Base-by-base conservation (phyloP, 106 monocot species). In the Dendrobium chrysotoxum region DNA sequence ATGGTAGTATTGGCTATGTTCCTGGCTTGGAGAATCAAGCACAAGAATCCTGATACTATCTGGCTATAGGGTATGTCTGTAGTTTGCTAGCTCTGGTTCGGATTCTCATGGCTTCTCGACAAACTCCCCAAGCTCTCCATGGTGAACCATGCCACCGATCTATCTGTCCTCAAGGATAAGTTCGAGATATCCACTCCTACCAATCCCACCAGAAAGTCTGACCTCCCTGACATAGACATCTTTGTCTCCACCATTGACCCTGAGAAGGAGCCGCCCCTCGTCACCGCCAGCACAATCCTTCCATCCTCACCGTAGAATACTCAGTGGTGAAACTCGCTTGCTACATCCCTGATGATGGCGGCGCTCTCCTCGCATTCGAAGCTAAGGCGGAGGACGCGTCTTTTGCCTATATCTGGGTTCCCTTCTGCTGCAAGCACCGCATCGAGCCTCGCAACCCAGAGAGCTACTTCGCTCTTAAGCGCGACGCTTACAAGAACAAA, bases 51-150 rank as follows among this genome's bases (percentile, higher is more conserved):
- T 0, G 90, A 93, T 2, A 90, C 93, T 0, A 46, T 85, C 31
- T 89, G 93, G 93, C 86, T 93, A 4, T 93, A 86, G 93, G 93
- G 88, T 4, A 89, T 90, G 80, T 91, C 93, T 1, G 82, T 90
- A 38, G 85, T 89, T 16, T 88, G 93, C 74, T 88, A 93, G 80
- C 16, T 90, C 16, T 93, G 93, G 93, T 93, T 93, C 75, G 86
- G 87, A 11, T 87, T 93, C 83, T 88, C 93, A 0, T 93, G 93
- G 93, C 44, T 93, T n/a, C 85, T 93, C 0, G 93, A 93, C 79
- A 87, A 90, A 79, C 81, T 93, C 20, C 90, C 93, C 17, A 93
- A 89, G 70, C 85, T 90, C 18, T 80, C 78, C 78, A 90, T 89
- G 3, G 72, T 93, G 78, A 93, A 90, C 82, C 88, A 88, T 6